Percentiles rank a stretch among this genome's conserved stretches.
phyloP scores from a whole-genome alignment of 306 rosid genomes.

The Trichosanthes cucumerina region DNA sequence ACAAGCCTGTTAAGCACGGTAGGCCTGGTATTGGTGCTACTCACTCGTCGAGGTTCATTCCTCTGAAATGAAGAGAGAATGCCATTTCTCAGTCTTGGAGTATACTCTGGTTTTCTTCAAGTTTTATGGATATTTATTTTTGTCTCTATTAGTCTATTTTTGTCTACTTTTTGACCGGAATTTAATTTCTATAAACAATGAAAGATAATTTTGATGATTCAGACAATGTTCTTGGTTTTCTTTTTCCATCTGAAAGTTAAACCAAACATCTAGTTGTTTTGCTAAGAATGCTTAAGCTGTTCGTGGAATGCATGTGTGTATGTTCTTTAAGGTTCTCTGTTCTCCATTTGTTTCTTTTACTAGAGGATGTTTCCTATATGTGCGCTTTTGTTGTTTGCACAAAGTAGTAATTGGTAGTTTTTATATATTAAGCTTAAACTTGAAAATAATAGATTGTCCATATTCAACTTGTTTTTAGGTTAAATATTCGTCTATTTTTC shows the following conservation, averaged over 20 bases:
- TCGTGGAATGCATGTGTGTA: background rate
- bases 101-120: background rate
- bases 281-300: background rate
- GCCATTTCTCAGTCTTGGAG: background rate
- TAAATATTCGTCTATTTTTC: no score
- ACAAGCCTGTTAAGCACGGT: conserved; percentile 96
- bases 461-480: no score
- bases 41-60: conserved; percentile 95
- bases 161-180: background rate
- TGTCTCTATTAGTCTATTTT: background rate
- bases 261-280: background rate
- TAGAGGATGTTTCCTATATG: background rate
- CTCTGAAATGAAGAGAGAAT: conserved; percentile 57
- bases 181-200: background rate
- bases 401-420: background rate
- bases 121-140: background rate
- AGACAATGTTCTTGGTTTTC: background rate
- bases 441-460: background rate
- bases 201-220: conserved; percentile 1
- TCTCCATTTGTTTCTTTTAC: background rate
- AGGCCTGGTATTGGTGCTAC: conserved; percentile 99
- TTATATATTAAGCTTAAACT: background rate
- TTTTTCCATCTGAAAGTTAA: background rate
- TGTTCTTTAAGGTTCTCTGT: background rate
- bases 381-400: background rate